Percentiles rank a stretch among this genome's conserved stretches.
Evolutionary conservation across 106 monocot genomes (phyloP).

Genomic region (Acorus gramineus): DNA sequence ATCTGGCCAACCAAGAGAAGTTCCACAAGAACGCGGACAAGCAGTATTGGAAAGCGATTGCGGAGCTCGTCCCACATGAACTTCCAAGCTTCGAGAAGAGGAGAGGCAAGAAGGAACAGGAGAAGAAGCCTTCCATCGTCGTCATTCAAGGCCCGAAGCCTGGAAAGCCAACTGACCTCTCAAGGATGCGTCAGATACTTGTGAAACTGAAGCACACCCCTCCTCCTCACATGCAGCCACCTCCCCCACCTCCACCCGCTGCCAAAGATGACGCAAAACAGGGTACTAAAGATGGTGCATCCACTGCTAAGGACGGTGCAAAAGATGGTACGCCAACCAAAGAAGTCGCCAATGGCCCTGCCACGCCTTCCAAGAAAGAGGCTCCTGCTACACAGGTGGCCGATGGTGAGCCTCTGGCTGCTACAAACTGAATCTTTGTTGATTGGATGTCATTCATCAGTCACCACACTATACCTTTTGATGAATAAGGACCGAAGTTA

Average conservation of each 20-base stretch:
- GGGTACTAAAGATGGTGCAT: background rate
- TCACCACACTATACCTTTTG: no score
- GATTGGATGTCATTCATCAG: no score
- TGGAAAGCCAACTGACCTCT: constrained; percentile 72
- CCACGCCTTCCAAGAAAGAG: background rate
- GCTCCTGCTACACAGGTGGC: background rate
- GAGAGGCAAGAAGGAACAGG: constrained; percentile 53
- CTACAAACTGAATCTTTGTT: no score
- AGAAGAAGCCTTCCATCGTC: constrained; percentile 51
- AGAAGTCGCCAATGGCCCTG: background rate
- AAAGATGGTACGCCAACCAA: constrained; percentile 2
- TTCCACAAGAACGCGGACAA: constrained; percentile 60
- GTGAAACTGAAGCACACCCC: constrained; percentile 55
- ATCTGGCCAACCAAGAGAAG: constrained; percentile 53
- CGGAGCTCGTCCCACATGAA: constrained; percentile 67
- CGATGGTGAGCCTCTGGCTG: no score
- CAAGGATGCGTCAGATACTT: constrained; percentile 67
- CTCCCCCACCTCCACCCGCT: constrained; percentile 25
- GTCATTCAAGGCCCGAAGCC: constrained; percentile 70
- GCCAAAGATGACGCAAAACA: constrained; percentile 16
- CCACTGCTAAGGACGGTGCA: background rate
- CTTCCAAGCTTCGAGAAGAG: constrained; percentile 55
- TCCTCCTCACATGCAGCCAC: constrained; percentile 52
- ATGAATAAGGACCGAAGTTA: no score
- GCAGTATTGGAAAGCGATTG: constrained; percentile 71